Base-by-base conservation (phyloP, 345 rosid genomes). In the Erucastrum elatum region DNA sequence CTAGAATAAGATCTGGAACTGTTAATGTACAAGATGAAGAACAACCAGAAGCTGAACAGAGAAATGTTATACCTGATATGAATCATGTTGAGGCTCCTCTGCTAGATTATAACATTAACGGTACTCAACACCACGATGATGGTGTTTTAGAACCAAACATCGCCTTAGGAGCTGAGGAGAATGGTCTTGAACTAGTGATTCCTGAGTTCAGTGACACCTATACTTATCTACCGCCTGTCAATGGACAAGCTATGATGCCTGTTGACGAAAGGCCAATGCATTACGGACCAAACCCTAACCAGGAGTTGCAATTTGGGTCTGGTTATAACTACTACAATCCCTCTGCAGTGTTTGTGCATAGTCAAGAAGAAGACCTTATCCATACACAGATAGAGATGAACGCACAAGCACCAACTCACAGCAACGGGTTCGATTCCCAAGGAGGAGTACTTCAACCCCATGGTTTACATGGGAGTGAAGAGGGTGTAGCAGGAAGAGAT, bases 191-290 rank as follows among this genome's bases (percentile, higher is more conserved):
- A 65, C 58, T 83, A 51, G 77, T 78, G 44, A 37, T 75, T 9
- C 77, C 88, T 37, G 88, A 84, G 34, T 80, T 85, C 58, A 44
- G 74, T 85, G 81, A 77, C 88, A 83, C 72, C 81, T 86, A 84
- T 64, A 29, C 88, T 33, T 69, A 80, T 46, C 66, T 90, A 76
- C 89, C 92, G 39, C 73, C 87, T 63, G 79, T 86, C 2, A 78
- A 73, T 80, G 80, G 73, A 2, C 90, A 81, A 78, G 75, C 80
- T 78, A 83, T 87, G 87, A 86, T 87, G 84, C 82, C 53, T 74
- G 84, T 81, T 75, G 90, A 84, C 58, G 96, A 87, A 76, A 87
- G 89, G 34, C 86, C 89, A 13, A 70, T 86, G 86, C 79, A 82
- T 66, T 83, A 87, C 77, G 87, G 91, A 13, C 8, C 64, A 65